Evolutionary conservation across 805 yeast genomes (phyloP), one percentile per base, ranked within the genome.

Genomic region (Metschnikowia drakensbergensis): DNA sequence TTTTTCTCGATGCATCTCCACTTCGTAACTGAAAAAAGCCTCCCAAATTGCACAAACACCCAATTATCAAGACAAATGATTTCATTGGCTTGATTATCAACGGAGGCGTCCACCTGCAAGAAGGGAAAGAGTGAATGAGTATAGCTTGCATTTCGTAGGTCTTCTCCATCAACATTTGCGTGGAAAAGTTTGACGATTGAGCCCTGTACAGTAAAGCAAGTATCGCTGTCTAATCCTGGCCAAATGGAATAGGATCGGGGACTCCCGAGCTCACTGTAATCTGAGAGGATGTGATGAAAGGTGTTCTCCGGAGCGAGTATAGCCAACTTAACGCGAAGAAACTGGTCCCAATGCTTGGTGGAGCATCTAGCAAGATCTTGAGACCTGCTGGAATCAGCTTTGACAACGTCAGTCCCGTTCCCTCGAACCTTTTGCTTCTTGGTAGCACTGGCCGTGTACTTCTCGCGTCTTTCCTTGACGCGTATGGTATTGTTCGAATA

Each of bases 401-500:
- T 11, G 10, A 6, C 27, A 40, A 17, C 33, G n/a, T 28, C 38
- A 33, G n/a, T 33, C 3, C 26, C 11, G 11, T 26, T 29, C 11
- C 29, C 42, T 26, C 25, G 31, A 8, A 29, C 4, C 42, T 30
- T 30, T 26, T 30, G 37, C 22, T 42, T 36, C 36, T 36, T 35
- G 31, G 41, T 22, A 38, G 22, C 22, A 5, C 6, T 27, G 3
- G 30, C n/a, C 31, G 29, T 25, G 34, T 37, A 38, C 35, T 35
- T 29, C 29, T 29, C 38, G 25, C 48, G 55, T 28, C 74, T 54
- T 38, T 57, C 52, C 36, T 59, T 51, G 10, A 57, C 54, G 42
- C 60, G 64, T 9, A 68, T 57, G 1, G 58, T 26, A 37, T 61
- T 68, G 50, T 68, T 69, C 45, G 66, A 67, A 50, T 69, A 66